These are phyloP conservation scores for Penicillium sp. DNA, from an alignment of 2,329 filamentous ascomycete genomes.

Conservation along the genomic window DNA sequence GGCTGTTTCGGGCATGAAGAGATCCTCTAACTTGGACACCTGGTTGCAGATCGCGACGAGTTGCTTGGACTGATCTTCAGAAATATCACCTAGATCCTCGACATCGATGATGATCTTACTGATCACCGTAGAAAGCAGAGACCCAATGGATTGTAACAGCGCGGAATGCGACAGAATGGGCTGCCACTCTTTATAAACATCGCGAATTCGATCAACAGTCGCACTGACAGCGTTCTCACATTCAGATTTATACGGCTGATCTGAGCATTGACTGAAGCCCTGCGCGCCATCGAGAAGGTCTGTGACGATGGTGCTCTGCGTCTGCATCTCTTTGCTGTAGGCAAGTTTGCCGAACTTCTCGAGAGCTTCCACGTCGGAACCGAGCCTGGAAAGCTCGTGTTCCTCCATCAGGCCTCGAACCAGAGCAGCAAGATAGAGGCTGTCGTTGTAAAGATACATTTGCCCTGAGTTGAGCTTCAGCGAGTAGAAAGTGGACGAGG, in stretches of 20 bases:
- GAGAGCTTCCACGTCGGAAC: slow-evolving; percentile 51
- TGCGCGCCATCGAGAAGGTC: slow-evolving; percentile 60
- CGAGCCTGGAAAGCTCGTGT: slow-evolving; percentile 47
- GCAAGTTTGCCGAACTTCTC: slow-evolving; percentile 57
- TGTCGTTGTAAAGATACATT: slow-evolving; percentile 63
- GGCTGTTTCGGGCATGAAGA: slow-evolving; percentile 48
- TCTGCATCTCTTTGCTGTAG: slow-evolving; percentile 61
- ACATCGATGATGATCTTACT: slow-evolving; percentile 58
- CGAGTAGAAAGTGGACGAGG: slow-evolving; percentile 44
- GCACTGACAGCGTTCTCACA: slow-evolving; percentile 57
- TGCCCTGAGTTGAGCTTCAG: slow-evolving; percentile 48
- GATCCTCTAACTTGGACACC: slow-evolving; percentile 51
- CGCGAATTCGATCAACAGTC: slow-evolving; percentile 53
- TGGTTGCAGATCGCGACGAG: slow-evolving; percentile 55
- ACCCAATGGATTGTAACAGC: slow-evolving; percentile 58
- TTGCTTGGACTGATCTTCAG: slow-evolving; percentile 56
- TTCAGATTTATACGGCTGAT: slow-evolving; percentile 54
- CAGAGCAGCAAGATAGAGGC: slow-evolving; percentile 53
- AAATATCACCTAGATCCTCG: slow-evolving; percentile 60
- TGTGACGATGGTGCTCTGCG: slow-evolving; percentile 57
- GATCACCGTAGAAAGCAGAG: slow-evolving; percentile 53
- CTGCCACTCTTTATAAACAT: slow-evolving; percentile 55
- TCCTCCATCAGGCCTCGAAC: slow-evolving; percentile 48
- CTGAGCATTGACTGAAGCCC: slow-evolving; percentile 57
- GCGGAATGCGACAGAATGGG: slow-evolving; percentile 56